phyloP scores from a whole-genome alignment of 83 land plant genomes.

The Picea mariana region DNA sequence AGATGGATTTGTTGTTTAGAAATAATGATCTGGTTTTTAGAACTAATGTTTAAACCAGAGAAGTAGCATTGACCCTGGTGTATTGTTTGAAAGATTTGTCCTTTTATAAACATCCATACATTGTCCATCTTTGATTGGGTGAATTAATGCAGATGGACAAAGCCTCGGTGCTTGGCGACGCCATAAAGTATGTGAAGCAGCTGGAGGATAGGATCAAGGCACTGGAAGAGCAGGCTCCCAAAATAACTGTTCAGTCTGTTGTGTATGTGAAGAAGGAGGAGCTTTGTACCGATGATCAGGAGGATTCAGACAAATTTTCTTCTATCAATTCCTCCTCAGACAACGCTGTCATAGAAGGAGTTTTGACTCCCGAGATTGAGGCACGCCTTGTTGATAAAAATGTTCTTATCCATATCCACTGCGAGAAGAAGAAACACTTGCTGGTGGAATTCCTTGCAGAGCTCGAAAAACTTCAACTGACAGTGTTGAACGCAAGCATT shows the following conservation, averaged over 20 bases:
- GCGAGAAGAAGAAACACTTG: conserved; percentile 62
- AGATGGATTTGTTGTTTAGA: not conserved
- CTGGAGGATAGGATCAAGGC: conserved; percentile 17
- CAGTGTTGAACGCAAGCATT: conserved; percentile 49
- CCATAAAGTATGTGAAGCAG: too few species aligned
- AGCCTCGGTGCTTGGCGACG: not conserved
- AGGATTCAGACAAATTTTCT: not conserved
- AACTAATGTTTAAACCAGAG: conserved; percentile 79
- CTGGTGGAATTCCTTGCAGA: conserved; percentile 44
- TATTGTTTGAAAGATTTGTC: conserved; percentile 76
- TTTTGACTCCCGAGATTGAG: conserved; percentile 65
- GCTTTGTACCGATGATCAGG: conserved; percentile 10
- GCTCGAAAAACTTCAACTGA: conserved; percentile 67
- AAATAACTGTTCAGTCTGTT: conserved; percentile 9
- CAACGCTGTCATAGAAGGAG: not conserved
- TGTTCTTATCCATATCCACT: conserved; percentile 67
- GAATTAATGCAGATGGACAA: conserved; percentile 65
- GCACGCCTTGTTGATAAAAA: conserved; percentile 56
- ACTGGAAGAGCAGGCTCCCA: conserved; percentile 33
- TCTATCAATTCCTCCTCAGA: not conserved
- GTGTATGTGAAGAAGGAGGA: not conserved
- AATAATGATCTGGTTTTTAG: not conserved
- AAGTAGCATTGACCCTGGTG: conserved; percentile 30
- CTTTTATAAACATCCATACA: not conserved
- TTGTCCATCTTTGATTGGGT: not conserved